Evolutionary conservation across 2,329 filamentous ascomycete species (phyloP).

Genomic region (Neophaeococcomyces aloes): DNA sequence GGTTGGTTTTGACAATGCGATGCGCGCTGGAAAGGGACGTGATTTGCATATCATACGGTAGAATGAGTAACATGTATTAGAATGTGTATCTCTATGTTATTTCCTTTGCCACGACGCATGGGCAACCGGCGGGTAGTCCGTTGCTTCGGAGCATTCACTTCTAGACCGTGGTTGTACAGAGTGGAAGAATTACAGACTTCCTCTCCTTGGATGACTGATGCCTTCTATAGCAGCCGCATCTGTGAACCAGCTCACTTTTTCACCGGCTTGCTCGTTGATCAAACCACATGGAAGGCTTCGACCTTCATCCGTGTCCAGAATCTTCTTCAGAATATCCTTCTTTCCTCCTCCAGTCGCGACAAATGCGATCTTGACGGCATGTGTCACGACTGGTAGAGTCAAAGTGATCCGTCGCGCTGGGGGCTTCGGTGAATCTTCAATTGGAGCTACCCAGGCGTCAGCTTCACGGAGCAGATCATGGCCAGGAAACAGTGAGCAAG

Average conservation of each 20-base stretch:
- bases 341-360: conserved; percentile 83
- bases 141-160: not conserved
- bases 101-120: too few relatives aligned
- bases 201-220: conserved; percentile 68
- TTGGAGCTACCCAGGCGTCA: conserved; percentile 83
- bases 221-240: conserved; percentile 78
- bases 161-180: not conserved
- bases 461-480: conserved; percentile 78
- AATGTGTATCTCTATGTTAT: too few relatives aligned
- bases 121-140: not conserved
- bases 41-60: too few relatives aligned
- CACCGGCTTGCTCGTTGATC: conserved; percentile 72
- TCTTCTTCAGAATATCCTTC: conserved; percentile 82
- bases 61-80: too few relatives aligned
- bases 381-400: conserved; percentile 79
- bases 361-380: conserved; percentile 78
- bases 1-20: too few relatives aligned
- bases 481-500: conserved; percentile 88
- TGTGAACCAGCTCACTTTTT: conserved; percentile 91
- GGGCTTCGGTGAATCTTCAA: conserved; percentile 90
- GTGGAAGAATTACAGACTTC: conserved; percentile 41
- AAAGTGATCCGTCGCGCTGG: conserved; percentile 84
- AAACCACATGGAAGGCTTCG: conserved; percentile 69
- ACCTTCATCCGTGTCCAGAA: conserved; percentile 64
- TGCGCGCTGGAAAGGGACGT: too few relatives aligned